Evolutionary conservation across 2,329 filamentous ascomycete genomes (phyloP).

Genomic region (Cladophialophora chaetospira): DNA sequence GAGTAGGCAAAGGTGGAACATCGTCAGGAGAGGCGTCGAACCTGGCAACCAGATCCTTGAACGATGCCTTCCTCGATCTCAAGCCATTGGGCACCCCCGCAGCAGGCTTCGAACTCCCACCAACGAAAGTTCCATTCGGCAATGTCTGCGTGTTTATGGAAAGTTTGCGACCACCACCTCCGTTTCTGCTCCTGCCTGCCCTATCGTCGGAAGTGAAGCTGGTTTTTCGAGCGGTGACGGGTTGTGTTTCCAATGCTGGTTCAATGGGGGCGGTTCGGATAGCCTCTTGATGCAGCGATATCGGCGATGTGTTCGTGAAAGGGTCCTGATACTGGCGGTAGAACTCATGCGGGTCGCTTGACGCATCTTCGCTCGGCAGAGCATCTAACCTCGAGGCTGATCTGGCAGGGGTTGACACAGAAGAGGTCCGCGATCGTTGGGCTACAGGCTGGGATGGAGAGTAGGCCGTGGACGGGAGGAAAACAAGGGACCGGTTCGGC

Average conservation of each 20-base stretch:
- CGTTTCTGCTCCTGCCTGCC: slow-evolving; percentile 5
- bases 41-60: slow-evolving; percentile 76
- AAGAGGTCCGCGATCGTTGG: slow-evolving; percentile 24
- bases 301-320: slow-evolving; percentile 36
- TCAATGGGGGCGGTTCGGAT: slow-evolving; percentile 24
- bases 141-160: slow-evolving; percentile 20
- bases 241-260: slow-evolving; percentile 7
- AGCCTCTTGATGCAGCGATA: slow-evolving; percentile 34
- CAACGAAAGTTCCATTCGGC: slow-evolving; percentile 15
- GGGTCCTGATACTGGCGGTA: slow-evolving; percentile 50
- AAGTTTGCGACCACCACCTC: slow-evolving; percentile 11
- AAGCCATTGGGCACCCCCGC: slow-evolving; percentile 12
- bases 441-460: slow-evolving; percentile 31
- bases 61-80: slow-evolving; percentile 60
- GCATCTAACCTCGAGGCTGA: slow-evolving; percentile 13
- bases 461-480: slow-evolving; percentile 32
- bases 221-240: slow-evolving; percentile 17
- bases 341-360: slow-evolving; percentile 54
- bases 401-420: slow-evolving; percentile 17
- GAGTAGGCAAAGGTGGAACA: slow-evolving; percentile 45
- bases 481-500: slow-evolving; percentile 26
- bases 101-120: slow-evolving; percentile 14
- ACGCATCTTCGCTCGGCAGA: slow-evolving; percentile 34
- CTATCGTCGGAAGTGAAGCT: slow-evolving; percentile 25
- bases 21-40: slow-evolving; percentile 64